These are phyloP conservation scores for Puccinia coronata DNA, from an alignment of 1,284 basidiomycete species.

Conservation along the genomic window DNA sequence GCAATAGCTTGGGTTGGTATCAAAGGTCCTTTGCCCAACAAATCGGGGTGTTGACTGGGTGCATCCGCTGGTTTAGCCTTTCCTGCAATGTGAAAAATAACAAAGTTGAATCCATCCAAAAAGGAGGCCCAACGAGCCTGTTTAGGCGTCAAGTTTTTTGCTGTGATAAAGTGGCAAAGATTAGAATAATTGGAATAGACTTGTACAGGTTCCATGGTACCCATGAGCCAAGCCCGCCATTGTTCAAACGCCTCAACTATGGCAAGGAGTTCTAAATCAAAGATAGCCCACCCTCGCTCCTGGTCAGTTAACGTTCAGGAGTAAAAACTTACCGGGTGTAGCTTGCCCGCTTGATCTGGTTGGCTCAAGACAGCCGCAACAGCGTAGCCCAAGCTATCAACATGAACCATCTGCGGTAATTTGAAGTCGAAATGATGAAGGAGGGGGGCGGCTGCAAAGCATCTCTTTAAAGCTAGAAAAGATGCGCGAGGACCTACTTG, in stretches of 20 bases:
- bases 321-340: background rate
- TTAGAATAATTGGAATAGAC: slow-evolving; percentile 20
- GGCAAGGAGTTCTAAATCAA: slow-evolving; percentile 20
- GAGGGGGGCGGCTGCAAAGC: background rate
- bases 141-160: background rate
- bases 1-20: background rate
- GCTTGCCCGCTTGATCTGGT: background rate
- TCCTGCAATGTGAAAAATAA: background rate
- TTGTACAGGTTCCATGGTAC: background rate
- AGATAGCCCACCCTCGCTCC: background rate
- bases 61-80: slow-evolving; percentile 15
- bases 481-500: background rate
- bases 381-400: slow-evolving; percentile 19
- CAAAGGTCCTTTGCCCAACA: background rate
- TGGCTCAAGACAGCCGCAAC: slow-evolving; percentile 5
- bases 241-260: background rate
- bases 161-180: slow-evolving; percentile 1
- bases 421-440: slow-evolving; percentile 21
- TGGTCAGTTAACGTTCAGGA: no score
- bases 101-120: background rate
- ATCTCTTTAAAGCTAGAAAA: background rate
- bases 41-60: background rate
- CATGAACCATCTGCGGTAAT: background rate
- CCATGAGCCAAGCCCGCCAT: slow-evolving; percentile 1
- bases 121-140: slow-evolving; percentile 10